Percentiles rank a stretch among this genome's conserved stretches.
Evolutionary conservation across 352 stramenopile genomes (phyloP).

Genomic region (Pythium angustatum): DNA sequence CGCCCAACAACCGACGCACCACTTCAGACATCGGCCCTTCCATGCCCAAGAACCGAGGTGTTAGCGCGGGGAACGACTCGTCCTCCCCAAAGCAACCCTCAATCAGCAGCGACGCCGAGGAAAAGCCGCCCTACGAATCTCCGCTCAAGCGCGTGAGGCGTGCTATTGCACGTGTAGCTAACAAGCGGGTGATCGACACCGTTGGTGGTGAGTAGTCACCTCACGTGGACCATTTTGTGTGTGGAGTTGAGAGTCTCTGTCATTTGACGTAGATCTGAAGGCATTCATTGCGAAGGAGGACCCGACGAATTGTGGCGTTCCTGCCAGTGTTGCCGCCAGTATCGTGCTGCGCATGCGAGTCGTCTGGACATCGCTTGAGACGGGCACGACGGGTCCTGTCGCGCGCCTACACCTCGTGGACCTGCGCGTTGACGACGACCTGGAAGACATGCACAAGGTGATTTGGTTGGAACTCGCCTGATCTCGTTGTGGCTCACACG

Average conservation of each 20-base stretch:
- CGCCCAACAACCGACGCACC: no score
- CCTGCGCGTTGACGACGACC: not conserved
- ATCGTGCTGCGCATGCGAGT: not conserved
- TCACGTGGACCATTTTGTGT: not conserved
- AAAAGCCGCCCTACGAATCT: not conserved
- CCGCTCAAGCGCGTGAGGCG: not conserved
- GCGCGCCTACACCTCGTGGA: conserved; percentile 13
- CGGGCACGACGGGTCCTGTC: not conserved
- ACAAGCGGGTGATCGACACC: not conserved
- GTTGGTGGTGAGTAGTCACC: not conserved
- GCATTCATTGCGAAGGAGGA: not conserved
- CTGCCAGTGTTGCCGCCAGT: not conserved
- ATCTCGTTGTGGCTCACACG: not conserved
- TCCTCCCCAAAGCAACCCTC: not conserved
- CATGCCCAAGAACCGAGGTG: no score
- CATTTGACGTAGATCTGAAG: not conserved
- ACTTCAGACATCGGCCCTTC: no score
- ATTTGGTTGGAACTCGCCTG: not conserved
- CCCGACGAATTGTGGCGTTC: not conserved
- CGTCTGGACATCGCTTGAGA: conserved; percentile 3
- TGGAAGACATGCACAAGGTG: conserved; percentile 16
- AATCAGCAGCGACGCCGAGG: not conserved
- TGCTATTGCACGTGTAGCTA: not conserved
- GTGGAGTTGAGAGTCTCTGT: no score
- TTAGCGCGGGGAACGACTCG: not conserved